Conservation (phyloP, 371 early-diverging fungal species). For the Lichtheimia hyalospora region DNA sequence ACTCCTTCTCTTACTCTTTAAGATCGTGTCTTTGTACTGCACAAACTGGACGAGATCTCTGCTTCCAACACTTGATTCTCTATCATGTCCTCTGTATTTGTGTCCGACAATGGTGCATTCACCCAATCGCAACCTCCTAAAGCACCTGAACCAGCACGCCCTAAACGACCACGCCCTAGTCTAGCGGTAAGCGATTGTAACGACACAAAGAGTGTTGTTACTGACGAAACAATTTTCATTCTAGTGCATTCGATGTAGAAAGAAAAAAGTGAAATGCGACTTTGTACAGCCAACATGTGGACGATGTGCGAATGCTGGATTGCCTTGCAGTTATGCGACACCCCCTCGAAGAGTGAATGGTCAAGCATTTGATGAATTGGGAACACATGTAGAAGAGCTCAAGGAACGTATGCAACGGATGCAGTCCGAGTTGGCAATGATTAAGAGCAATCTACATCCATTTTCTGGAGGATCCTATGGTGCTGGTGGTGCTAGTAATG, state of each 20-base stretch:
- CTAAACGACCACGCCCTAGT: conserved; percentile 23
- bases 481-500: not conserved
- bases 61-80: no score
- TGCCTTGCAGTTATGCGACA: conserved; percentile 56
- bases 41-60: no score
- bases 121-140: conserved; percentile 15
- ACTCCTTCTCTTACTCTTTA: no score
- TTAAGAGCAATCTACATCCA: conserved; percentile 46
- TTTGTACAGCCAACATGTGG: conserved; percentile 65
- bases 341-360: conserved; percentile 59
- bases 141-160: conserved; percentile 18
- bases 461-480: conserved; percentile 22
- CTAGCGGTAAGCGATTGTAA: conserved; percentile 17
- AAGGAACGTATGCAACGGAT: conserved; percentile 52
- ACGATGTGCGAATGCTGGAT: conserved; percentile 55
- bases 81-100: conserved; percentile 14
- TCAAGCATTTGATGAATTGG: conserved; percentile 57
- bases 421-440: conserved; percentile 51
- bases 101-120: conserved; percentile 15
- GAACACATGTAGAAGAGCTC: conserved; percentile 50
- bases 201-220: not conserved
- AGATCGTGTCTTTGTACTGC: no score
- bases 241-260: conserved; percentile 60
- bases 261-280: conserved; percentile 69
- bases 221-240: not conserved